Conservation (phyloP, 73 alveolate genomes). For the Paramecium caudatum region DNA sequence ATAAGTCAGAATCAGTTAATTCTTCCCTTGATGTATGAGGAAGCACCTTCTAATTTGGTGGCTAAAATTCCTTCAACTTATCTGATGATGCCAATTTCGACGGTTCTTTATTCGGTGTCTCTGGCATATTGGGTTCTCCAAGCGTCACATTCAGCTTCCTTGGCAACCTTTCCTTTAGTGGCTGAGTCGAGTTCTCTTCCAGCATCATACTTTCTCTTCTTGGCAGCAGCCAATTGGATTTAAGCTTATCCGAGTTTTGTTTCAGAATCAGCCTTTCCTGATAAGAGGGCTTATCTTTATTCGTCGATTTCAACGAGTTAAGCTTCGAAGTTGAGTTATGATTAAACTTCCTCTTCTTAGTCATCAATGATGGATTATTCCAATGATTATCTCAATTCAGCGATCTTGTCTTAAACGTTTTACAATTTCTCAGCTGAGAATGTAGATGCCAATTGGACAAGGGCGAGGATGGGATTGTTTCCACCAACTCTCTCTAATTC, state of each 20-base stretch:
- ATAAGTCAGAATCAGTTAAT: constrained; percentile 47
- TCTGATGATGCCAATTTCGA: constrained; percentile 55
- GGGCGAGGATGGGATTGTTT: constrained; percentile 58
- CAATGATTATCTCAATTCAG: constrained; percentile 63
- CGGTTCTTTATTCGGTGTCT: constrained; percentile 68
- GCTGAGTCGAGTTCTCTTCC: constrained; percentile 67
- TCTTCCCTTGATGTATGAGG: constrained; percentile 41
- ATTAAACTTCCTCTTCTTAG: constrained; percentile 52
- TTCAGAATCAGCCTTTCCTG: constrained; percentile 64
- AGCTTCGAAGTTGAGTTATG: constrained; percentile 46
- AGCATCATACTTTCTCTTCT: constrained; percentile 70
- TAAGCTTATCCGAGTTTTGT: background rate
- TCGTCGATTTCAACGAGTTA: background rate
- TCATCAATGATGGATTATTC: constrained; percentile 67
- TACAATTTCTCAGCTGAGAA: constrained; percentile 65
- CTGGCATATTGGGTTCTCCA: constrained; percentile 70
- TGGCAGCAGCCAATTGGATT: constrained; percentile 64
- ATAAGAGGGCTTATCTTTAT: constrained; percentile 51
- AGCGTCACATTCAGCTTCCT: constrained; percentile 62
- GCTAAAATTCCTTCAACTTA: constrained; percentile 64
- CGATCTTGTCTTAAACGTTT: constrained; percentile 53
- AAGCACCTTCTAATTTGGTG: constrained; percentile 67
- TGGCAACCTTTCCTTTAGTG: constrained; percentile 22
- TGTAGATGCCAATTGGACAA: constrained; percentile 62
- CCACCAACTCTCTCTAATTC: constrained; percentile 65